Base-by-base conservation (phyloP, 257 asterid genomes). In the Paulownia fortunei region DNA sequence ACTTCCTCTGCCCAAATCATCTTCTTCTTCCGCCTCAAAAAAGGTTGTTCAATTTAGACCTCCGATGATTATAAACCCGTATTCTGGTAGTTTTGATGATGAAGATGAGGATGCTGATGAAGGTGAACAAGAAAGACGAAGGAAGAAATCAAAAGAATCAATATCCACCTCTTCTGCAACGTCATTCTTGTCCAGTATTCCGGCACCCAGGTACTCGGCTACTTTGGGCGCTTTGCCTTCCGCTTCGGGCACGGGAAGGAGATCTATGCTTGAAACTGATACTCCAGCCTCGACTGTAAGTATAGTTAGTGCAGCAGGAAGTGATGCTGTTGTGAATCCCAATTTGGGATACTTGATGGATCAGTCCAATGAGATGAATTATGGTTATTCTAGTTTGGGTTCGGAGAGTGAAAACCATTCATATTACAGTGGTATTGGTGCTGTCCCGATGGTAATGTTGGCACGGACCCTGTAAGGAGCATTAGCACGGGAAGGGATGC, bases 41-140 rank as follows among this genome's bases (percentile, higher is more conserved):
- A 92, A 62, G 85, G 91, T 93, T 47, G 97, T 95, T 74, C 93
- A 89, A 49, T 91, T 95, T 66, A 88, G 84, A 88, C 98, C 97
- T 65, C 93, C 97, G 4, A 19, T 78, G 11, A 77, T 85, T 5
- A 11, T 81, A n/a, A 86, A 83, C 76, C 63, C 82, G 5, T 76
- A 60, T 54, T 21, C 80, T 12, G 58, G 60, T 44, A 54, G 73
- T 12, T 84, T 79, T 3, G 84, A 84, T 9, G 90, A 86, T 6
- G 91, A 83, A 0, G 94, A 90, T 5, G 91, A 82, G 0, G 88
- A 87, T 16, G 89, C 76, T 6, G 94, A 92, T 71, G 86, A 89
- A 67, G 85, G 81, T 19, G 90, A 88, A 71, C 84, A 81, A 66
- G 94, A 89, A 49, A 86, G 82, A 49, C 85, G 70, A 74, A 84